Conservation (phyloP, 306 rosid genomes). For the Senna siamea region DNA sequence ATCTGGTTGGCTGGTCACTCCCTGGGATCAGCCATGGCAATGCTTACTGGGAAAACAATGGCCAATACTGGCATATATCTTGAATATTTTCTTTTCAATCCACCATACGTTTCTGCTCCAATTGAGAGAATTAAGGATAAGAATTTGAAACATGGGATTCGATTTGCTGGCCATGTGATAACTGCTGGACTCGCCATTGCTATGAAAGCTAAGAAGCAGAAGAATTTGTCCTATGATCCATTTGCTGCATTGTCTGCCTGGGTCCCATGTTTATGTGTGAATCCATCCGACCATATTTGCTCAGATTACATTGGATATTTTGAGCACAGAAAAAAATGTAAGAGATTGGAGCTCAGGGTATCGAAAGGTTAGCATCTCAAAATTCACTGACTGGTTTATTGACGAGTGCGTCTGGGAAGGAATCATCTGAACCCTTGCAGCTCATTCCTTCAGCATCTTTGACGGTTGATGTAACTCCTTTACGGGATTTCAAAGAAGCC, state of each 20-base stretch:
- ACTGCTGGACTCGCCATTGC: constrained; percentile 89
- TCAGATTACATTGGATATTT: constrained; percentile 91
- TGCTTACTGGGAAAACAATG: constrained; percentile 91
- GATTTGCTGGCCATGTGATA: constrained; percentile 75
- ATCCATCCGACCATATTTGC: constrained; percentile 74
- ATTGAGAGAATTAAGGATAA: constrained; percentile 78
- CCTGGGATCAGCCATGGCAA: constrained; percentile 86
- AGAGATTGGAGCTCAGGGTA: constrained; percentile 76
- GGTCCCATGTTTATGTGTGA: constrained; percentile 80
- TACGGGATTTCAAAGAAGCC: constrained; percentile 73
- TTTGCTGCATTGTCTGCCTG: constrained; percentile 73
- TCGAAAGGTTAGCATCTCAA: constrained; percentile 88
- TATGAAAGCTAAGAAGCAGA: constrained; percentile 59
- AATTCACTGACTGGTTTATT: constrained; percentile 74
- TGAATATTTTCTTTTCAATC: constrained; percentile 83
- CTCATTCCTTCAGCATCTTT: constrained; percentile 90
- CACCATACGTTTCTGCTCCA: constrained; percentile 81
- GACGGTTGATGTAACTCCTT: constrained; percentile 52
- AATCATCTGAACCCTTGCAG: constrained; percentile 74
- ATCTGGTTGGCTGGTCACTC: constrained; percentile 97
- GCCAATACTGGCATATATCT: constrained; percentile 61
- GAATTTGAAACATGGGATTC: constrained; percentile 78
- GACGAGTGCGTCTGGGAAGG: constrained; percentile 73
- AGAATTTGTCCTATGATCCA: constrained; percentile 45
- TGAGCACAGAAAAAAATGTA: constrained; percentile 89